Evolutionary conservation across 352 stramenopile genomes (phyloP).

Genomic region (Globisporangium orthogonon): DNA sequence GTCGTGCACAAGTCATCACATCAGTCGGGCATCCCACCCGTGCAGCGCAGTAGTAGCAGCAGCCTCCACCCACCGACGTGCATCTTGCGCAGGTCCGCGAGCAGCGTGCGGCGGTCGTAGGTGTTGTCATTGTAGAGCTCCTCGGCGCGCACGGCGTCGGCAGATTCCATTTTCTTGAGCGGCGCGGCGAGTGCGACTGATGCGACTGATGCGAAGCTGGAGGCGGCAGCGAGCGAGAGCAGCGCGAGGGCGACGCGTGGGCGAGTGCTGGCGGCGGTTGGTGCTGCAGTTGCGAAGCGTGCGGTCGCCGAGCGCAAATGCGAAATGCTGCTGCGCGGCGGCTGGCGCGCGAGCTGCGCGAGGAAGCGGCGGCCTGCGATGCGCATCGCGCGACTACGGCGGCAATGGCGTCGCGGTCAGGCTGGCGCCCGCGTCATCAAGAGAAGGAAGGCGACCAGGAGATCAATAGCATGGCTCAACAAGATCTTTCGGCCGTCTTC

Average conservation of each 20-base stretch:
- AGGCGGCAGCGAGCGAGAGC: slow-evolving; percentile 12
- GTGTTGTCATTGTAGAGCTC: slow-evolving; percentile 75
- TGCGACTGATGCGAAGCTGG: slow-evolving; percentile 1
- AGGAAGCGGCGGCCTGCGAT: not conserved
- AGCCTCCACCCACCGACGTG: slow-evolving; percentile 21
- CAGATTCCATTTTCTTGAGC: slow-evolving; percentile 45
- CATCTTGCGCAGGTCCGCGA: slow-evolving; percentile 53
- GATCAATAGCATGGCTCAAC: not conserved
- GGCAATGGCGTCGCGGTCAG: slow-evolving; percentile 1
- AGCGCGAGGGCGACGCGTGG: slow-evolving; percentile 15
- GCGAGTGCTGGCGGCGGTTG: slow-evolving; percentile 7
- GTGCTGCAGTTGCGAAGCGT: not conserved
- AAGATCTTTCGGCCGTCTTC: slow-evolving; percentile 2
- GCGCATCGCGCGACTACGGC: slow-evolving; percentile 4
- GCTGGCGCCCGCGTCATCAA: not conserved
- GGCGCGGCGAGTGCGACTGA: slow-evolving; percentile 14
- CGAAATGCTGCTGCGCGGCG: slow-evolving; percentile 3
- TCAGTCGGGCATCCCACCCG: too few relatives aligned
- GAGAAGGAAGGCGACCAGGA: not conserved
- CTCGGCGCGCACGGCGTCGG: slow-evolving; percentile 58
- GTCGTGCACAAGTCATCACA: not conserved
- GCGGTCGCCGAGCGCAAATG: slow-evolving; percentile 11
- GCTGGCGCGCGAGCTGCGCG: slow-evolving; percentile 4
- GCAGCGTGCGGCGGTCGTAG: slow-evolving; percentile 67
- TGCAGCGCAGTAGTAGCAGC: too few relatives aligned